These are phyloP conservation scores for Dryas drummondii DNA, from an alignment of 306 rosid genomes.

Conservation along the genomic window DNA sequence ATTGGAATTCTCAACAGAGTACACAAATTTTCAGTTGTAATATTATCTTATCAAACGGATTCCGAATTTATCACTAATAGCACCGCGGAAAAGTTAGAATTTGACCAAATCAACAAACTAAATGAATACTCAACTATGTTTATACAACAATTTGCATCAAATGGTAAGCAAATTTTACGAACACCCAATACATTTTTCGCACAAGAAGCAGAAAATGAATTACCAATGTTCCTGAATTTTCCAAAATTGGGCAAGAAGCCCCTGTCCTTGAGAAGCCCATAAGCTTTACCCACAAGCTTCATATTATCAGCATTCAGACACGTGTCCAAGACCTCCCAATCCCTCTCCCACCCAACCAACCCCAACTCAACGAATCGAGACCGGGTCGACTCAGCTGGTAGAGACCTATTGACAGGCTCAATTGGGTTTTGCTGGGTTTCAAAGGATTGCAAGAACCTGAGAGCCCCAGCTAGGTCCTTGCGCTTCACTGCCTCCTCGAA, in stretches of 20 bases:
- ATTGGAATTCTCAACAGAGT: no score
- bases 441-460: conserved; percentile 58
- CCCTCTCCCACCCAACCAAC: conserved; percentile 63
- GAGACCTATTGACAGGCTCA: conserved; percentile 34
- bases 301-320: conserved; percentile 94
- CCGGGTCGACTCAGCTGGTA: conserved; percentile 37
- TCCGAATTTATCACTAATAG: no score
- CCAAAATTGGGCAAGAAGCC: conserved; percentile 89
- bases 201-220: background rate
- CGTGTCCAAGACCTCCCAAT: conserved; percentile 91
- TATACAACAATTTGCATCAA: background rate
- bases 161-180: background rate
- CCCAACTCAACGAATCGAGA: conserved; percentile 51
- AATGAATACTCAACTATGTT: background rate
- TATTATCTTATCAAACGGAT: background rate
- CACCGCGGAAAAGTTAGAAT: no score
- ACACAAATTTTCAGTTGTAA: no score
- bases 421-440: conserved; percentile 36
- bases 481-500: conserved; percentile 95
- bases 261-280: conserved; percentile 63
- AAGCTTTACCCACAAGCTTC: conserved; percentile 87
- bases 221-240: conserved; percentile 87
- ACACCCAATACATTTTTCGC: background rate
- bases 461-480: conserved; percentile 87
- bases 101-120: background rate